Evolutionary conservation across 495 filamentous ascomycete species (phyloP).

Genomic region (Xylaria bambusicola): DNA sequence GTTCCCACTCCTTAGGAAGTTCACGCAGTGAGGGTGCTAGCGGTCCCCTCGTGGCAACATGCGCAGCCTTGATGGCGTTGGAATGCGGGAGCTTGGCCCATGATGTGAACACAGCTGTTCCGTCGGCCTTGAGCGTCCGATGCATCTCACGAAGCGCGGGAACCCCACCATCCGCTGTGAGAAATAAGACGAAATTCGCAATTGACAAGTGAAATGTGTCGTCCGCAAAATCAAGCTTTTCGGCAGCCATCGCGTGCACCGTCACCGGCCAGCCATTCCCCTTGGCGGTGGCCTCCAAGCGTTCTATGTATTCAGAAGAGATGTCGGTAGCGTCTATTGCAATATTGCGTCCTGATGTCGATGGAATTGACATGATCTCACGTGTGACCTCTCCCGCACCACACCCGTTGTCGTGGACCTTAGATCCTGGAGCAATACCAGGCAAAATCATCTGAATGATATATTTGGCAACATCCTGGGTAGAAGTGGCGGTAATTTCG

Average conservation of each 20-base stretch:
- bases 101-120: slow-evolving; percentile 20
- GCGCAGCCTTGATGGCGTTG: slow-evolving; percentile 4
- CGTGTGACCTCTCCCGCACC: not conserved
- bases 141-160: slow-evolving; percentile 22
- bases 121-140: slow-evolving; percentile 23
- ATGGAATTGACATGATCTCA: not conserved
- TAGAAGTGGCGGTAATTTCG: not conserved
- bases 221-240: slow-evolving; percentile 19
- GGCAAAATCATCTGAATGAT: not conserved
- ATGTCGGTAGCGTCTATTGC: slow-evolving; percentile 16
- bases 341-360: not conserved
- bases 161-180: slow-evolving; percentile 22
- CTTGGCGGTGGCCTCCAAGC: slow-evolving; percentile 6
- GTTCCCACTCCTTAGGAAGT: slow-evolving; percentile 17
- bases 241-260: slow-evolving; percentile 19
- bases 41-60: slow-evolving; percentile 14
- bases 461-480: not conserved
- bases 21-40: slow-evolving; percentile 14
- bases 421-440: not conserved
- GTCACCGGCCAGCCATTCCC: slow-evolving; percentile 15
- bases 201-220: slow-evolving; percentile 19
- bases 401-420: not conserved
- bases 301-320: slow-evolving; percentile 8
- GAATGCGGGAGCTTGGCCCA: slow-evolving; percentile 16
- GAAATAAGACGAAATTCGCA: slow-evolving; percentile 22